Conservation (phyloP, 441 rosid genomes). For the Kokia cookei region DNA sequence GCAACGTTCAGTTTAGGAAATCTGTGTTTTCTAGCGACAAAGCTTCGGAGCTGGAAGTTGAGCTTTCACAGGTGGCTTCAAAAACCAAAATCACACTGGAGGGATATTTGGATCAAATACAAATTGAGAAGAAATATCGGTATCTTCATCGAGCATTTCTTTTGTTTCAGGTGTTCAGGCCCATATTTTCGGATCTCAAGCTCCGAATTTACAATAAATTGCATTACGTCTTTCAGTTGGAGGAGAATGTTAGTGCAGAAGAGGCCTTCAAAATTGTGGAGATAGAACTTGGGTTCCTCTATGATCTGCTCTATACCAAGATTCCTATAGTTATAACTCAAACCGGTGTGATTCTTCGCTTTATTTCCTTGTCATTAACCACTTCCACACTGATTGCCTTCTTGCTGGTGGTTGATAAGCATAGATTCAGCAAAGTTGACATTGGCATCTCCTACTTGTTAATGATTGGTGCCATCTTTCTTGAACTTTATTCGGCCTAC, state of each 20-base stretch:
- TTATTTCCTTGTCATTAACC: background rate
- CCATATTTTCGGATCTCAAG: conserved; percentile 4
- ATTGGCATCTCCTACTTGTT: conserved; percentile 3
- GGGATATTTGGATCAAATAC: background rate
- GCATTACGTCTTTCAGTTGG: background rate
- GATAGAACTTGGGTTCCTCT: conserved; percentile 4
- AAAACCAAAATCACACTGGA: too few relatives aligned
- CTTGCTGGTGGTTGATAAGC: background rate
- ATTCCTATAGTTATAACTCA: background rate
- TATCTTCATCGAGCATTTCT: conserved; percentile 1
- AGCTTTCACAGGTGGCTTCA: background rate
- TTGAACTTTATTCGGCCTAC: conserved; percentile 10
- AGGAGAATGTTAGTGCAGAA: background rate
- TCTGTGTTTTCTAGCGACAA: background rate
- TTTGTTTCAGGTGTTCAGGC: background rate
- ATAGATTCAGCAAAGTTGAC: background rate
- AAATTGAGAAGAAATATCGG: background rate
- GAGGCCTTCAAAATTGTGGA: conserved; percentile 12
- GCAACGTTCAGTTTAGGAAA: background rate
- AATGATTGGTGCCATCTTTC: conserved; percentile 7
- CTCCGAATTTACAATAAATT: background rate
- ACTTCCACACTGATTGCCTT: conserved; percentile 3
- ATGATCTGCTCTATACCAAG: conserved; percentile 22
- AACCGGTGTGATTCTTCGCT: background rate
- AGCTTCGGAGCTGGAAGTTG: background rate